phyloP scores from a whole-genome alignment of 768 basidiomycete genomes.

The Trametes meyenii region DNA sequence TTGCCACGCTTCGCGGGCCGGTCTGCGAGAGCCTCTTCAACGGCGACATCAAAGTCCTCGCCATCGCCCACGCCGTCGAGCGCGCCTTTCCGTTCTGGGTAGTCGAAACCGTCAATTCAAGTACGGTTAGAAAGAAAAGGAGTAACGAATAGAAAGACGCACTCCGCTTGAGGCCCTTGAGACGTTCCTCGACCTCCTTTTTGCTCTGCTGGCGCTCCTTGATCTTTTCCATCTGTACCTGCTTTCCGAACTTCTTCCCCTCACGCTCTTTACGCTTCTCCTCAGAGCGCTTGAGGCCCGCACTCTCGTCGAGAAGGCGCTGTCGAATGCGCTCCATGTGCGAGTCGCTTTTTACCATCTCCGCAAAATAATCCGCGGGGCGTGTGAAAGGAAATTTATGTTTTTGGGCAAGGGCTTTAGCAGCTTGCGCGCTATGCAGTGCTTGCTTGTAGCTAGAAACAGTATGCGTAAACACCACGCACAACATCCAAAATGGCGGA shows the following conservation, averaged over 20 bases:
- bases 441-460: conserved; percentile 89
- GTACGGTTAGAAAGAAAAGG: background rate
- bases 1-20: conserved; percentile 64
- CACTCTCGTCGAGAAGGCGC: conserved; percentile 83
- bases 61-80: conserved; percentile 70
- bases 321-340: conserved; percentile 98
- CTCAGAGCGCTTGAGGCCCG: conserved; percentile 88
- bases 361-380: conserved; percentile 93
- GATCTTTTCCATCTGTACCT: conserved; percentile 93
- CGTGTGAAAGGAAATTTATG: conserved; percentile 86
- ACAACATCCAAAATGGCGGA: background rate
- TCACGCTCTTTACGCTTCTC: conserved; percentile 90
- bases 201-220: conserved; percentile 87
- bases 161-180: conserved; percentile 92
- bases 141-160: conserved; percentile 32
- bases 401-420: conserved; percentile 75
- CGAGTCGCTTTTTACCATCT: conserved; percentile 96
- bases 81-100: conserved; percentile 80
- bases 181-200: conserved; percentile 88
- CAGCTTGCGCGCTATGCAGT: conserved; percentile 76
- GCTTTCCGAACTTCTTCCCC: conserved; percentile 97
- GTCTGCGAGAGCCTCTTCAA: conserved; percentile 86
- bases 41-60: conserved; percentile 82
- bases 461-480: background rate
- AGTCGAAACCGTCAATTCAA: background rate